Evolutionary conservation across 129 eudicot species (phyloP).

Genomic region (Smallanthus sonchifolius): DNA sequence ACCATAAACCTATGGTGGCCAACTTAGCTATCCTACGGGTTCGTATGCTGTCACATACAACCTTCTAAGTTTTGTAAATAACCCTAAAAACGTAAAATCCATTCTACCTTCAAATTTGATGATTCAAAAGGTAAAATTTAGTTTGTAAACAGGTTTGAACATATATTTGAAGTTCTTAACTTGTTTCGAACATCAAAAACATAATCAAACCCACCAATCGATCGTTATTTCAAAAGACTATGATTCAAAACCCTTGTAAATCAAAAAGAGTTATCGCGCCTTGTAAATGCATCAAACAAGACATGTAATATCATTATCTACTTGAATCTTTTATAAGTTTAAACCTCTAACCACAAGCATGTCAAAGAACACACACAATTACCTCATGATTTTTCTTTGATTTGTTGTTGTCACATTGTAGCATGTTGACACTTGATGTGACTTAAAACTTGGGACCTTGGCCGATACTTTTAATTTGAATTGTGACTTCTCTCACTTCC

Average conservation of each 20-base stretch:
- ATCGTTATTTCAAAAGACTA: not conserved
- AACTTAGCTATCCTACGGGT: too few species aligned
- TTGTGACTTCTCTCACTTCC: not conserved
- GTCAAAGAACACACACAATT: too few species aligned
- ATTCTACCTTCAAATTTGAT: not conserved
- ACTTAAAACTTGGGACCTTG: not conserved
- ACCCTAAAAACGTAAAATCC: not conserved
- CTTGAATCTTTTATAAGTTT: too few species aligned
- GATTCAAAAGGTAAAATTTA: not conserved
- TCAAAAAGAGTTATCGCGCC: not conserved
- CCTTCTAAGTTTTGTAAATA: not conserved
- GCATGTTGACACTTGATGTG: not conserved
- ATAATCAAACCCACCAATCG: not conserved
- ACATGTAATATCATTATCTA: too few species aligned
- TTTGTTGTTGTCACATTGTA: too few species aligned
- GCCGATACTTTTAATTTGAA: not conserved
- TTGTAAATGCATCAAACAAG: not conserved
- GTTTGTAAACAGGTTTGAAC: not conserved
- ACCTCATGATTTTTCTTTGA: not conserved
- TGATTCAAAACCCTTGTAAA: not conserved
- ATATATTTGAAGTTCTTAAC: not conserved
- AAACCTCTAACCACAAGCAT: too few species aligned
- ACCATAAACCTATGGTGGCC: not conserved
- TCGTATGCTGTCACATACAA: not conserved
- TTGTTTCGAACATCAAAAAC: not conserved